phyloP scores from a whole-genome alignment of 805 yeast genomes.

The Candida wancherniae region DNA sequence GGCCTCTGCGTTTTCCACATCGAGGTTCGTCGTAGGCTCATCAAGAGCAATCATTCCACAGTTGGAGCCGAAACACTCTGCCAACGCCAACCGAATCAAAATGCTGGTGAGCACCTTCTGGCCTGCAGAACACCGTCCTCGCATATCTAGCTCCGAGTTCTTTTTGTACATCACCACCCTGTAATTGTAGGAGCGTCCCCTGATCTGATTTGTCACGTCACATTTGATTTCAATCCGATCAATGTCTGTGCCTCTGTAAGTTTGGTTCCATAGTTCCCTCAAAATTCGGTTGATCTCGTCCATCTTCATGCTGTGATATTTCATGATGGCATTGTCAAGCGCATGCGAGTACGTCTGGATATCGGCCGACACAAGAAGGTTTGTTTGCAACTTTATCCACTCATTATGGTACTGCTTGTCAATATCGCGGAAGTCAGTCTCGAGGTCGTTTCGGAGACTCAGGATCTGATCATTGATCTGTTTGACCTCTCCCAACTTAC shows the following conservation, averaged over 20 bases:
- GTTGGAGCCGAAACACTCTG: conserved; percentile 91
- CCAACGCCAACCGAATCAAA: conserved; percentile 82
- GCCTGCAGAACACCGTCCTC: conserved; percentile 98
- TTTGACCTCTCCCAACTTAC: conserved; percentile 78
- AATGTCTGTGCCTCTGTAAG: conserved; percentile 93
- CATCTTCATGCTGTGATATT: conserved; percentile 87
- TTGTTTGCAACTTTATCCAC: conserved; percentile 72
- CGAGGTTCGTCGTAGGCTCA: conserved; percentile 96
- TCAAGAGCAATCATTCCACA: conserved; percentile 96
- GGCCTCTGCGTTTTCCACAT: conserved; percentile 81
- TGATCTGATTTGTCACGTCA: conserved; percentile 54
- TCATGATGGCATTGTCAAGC: conserved; percentile 89
- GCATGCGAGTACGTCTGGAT: conserved; percentile 77
- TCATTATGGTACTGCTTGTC: conserved; percentile 61
- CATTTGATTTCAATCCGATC: conserved; percentile 84
- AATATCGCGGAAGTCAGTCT: conserved; percentile 66
- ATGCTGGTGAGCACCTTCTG: conserved; percentile 93
- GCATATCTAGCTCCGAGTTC: conserved; percentile 90
- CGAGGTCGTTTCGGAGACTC: conserved; percentile 53
- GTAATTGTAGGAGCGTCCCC: conserved; percentile 74
- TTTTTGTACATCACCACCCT: conserved; percentile 93
- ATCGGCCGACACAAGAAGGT: conserved; percentile 73
- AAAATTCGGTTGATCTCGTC: conserved; percentile 81
- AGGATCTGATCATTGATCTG: conserved; percentile 73
- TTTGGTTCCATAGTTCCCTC: conserved; percentile 89